Conservation (phyloP, 257 asterid species). For the Cruciata laevipes region DNA sequence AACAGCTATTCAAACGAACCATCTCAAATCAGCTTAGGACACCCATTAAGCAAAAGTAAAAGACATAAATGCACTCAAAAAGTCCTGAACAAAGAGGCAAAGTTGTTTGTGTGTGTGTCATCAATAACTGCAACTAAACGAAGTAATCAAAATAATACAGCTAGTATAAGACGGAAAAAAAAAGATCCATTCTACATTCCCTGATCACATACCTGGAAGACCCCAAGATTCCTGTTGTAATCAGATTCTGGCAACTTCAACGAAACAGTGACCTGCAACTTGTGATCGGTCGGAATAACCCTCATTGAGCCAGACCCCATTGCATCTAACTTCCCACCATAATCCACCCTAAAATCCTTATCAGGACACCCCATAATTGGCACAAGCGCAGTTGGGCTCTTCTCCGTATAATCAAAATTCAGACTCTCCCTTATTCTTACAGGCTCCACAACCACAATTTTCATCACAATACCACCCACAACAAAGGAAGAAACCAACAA, state of each 20-base stretch:
- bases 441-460: constrained; percentile 64
- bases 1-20: not conserved
- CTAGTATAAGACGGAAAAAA: not conserved
- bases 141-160: not conserved
- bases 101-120: not conserved
- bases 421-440: constrained; percentile 45
- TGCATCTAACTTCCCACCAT: constrained; percentile 31
- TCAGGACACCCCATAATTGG: constrained; percentile 37
- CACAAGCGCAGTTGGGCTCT: constrained; percentile 72
- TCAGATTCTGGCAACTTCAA: constrained; percentile 75
- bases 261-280: constrained; percentile 63
- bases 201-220: constrained; percentile 58
- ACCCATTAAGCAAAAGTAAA: not conserved
- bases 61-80: not conserved
- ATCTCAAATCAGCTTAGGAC: not conserved
- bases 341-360: constrained; percentile 29
- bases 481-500: constrained; percentile 61
- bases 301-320: constrained; percentile 34
- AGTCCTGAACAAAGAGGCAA: not conserved
- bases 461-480: constrained; percentile 53
- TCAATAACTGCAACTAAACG: not conserved
- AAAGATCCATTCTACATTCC: constrained; percentile 3
- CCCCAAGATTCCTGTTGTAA: constrained; percentile 82
- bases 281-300: constrained; percentile 57
- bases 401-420: constrained; percentile 85